Evolutionary conservation across 345 rosid species (phyloP), one percentile per base, ranked within the genome.

Genomic region (Brassica carinata): DNA sequence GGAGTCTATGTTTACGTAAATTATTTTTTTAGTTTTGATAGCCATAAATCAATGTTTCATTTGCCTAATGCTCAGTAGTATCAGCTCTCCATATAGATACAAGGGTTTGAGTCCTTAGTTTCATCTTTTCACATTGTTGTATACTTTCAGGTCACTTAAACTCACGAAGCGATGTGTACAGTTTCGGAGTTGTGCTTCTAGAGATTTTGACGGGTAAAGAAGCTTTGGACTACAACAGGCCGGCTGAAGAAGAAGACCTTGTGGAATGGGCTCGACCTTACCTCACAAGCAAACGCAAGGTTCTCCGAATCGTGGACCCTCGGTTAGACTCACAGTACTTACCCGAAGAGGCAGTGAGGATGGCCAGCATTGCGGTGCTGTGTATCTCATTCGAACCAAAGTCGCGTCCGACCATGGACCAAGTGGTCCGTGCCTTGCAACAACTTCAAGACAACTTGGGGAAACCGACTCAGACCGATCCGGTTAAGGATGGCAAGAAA

Each of bases 241-340:
- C 98, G 4, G 82, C 92, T 0, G 80, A 90, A 75, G 95, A 96
- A 74, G 97, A 94, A 17, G 85, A 88, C 40, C 85, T 96, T 14
- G 97, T 96, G 13, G 95, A 91, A 58, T 94, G 98, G 99, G 99
- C 97, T 29, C 85, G 85, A 73, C 95, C 98, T 0, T 82, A 79
- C 85, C 89, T 96, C 31, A 85, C 86, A 18, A 96, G 89, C 83
- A 92, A 88, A 61, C 90, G 97, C 18, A 94, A 87, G 84, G 86
- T 94, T 30, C 88, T 94, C 73, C 92, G 80, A 72, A 83, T 96
- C 48, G 74, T 94, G 71, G 99, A 96, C 81, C 71, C 77, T 78
- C 87, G 93, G 65, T 84, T 96, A 7, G 87, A 92, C 68, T 86
- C 90, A 36, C 90, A 90, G 76, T 90, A 91, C 62, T 6, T 90